Conservation (phyloP, 2,329 filamentous ascomycete species). For the Aspergillus udagawae region DNA sequence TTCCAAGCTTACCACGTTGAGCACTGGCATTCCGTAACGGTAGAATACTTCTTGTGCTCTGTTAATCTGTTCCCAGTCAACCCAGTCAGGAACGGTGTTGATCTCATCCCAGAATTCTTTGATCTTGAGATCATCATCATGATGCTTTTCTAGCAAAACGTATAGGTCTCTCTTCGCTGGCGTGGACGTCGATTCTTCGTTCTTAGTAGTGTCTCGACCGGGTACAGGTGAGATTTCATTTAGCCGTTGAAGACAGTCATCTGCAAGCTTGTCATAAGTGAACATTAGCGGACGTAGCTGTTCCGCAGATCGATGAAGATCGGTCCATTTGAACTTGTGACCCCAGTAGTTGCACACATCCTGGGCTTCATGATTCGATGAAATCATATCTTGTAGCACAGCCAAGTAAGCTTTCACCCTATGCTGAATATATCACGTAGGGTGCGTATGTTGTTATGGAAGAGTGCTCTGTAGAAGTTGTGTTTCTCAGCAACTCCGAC, state of each 20-base stretch:
- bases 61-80: constrained; percentile 71
- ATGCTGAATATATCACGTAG: neutral
- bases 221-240: constrained; percentile 54
- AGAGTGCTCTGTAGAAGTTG: neutral
- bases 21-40: constrained; percentile 64
- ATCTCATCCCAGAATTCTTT: constrained; percentile 62
- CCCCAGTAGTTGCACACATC: constrained; percentile 50
- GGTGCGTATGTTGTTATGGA: too few species aligned
- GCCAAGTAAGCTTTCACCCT: neutral
- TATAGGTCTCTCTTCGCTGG: constrained; percentile 57
- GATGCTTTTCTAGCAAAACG: constrained; percentile 57
- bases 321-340: constrained; percentile 66
- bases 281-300: constrained; percentile 59
- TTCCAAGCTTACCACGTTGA: constrained; percentile 47
- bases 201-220: neutral
- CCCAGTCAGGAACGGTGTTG: constrained; percentile 67
- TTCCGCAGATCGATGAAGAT: constrained; percentile 58
- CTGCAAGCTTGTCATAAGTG: constrained; percentile 65
- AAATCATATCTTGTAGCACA: neutral
- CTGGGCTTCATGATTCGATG: constrained; percentile 8
- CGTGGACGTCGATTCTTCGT: constrained; percentile 8
- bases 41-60: constrained; percentile 75
- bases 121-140: constrained; percentile 53
- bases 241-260: constrained; percentile 61
- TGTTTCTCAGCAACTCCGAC: neutral